Percentiles rank a stretch among this genome's conserved stretches.
These are phyloP conservation scores for Fusarium nanum DNA, from an alignment of 2,329 filamentous ascomycete genomes.

Conservation along the genomic window DNA sequence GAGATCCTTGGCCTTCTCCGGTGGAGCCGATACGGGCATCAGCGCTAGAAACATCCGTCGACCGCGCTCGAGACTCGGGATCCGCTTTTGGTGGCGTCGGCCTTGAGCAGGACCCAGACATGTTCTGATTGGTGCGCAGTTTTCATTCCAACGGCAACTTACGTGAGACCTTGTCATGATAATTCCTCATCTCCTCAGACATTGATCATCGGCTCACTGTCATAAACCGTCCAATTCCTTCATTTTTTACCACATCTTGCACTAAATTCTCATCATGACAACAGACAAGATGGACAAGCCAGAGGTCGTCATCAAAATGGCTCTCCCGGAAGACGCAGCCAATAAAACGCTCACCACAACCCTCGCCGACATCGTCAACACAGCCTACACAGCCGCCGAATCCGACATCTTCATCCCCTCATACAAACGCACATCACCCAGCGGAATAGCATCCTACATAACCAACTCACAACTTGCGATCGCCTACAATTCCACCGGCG, in stretches of 20 bases:
- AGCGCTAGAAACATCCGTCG: no score
- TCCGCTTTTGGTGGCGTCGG: no score
- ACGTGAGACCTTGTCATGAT: background rate
- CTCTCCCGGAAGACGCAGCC: slow-evolving; percentile 28
- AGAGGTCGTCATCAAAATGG: slow-evolving; percentile 37
- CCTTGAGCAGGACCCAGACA: no score
- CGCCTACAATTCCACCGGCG: slow-evolving; percentile 14
- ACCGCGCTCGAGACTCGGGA: no score
- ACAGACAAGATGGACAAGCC: background rate
- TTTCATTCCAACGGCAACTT: background rate
- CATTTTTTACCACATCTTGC: accelerated
- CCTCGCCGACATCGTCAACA: slow-evolving; percentile 45
- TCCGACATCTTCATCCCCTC: slow-evolving; percentile 43
- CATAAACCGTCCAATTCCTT: accelerated
- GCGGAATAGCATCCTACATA: slow-evolving; percentile 41
- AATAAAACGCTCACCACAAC: slow-evolving; percentile 25
- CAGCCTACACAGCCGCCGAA: slow-evolving; percentile 44
- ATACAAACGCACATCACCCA: slow-evolving; percentile 43
- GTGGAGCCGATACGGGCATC: background rate
- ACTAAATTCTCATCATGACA: accelerated
- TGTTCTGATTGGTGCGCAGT: background rate
- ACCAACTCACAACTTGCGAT: slow-evolving; percentile 42
- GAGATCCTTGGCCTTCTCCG: background rate
- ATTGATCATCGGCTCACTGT: no score
- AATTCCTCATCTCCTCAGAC: background rate